These are phyloP conservation scores for Alternaria ventricosa DNA, from an alignment of 2,329 filamentous ascomycete species.

Conservation along the genomic window DNA sequence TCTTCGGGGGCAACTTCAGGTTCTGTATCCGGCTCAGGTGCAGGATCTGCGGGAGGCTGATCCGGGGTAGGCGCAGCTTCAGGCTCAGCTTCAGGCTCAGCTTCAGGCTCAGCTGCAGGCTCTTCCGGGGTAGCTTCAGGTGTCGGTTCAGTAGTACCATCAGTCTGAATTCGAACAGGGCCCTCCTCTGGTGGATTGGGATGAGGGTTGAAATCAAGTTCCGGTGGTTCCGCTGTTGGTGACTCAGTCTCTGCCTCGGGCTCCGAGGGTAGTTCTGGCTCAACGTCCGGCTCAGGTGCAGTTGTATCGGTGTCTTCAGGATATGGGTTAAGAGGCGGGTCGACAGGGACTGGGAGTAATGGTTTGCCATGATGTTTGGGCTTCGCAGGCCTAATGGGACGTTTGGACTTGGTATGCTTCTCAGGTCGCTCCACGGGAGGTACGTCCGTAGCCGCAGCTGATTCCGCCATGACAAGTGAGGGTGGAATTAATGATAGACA, in stretches of 20 bases:
- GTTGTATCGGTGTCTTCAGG: neutral
- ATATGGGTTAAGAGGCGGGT: neutral
- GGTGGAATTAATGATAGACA: neutral
- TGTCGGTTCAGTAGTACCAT: slow-evolving; percentile 5
- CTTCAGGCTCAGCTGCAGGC: slow-evolving; percentile 3
- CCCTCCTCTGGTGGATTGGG: neutral
- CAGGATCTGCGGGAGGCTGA: neutral
- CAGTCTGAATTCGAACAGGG: neutral
- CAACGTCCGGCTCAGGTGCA: neutral
- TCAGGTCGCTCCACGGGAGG: neutral
- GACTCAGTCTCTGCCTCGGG: neutral
- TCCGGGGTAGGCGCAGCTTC: neutral
- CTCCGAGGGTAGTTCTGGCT: neutral
- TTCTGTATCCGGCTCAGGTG: neutral
- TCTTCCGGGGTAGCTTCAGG: slow-evolving; percentile 6
- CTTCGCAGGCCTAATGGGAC: neutral
- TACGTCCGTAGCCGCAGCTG: neutral
- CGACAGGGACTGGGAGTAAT: neutral
- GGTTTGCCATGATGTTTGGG: neutral
- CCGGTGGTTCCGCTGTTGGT: neutral
- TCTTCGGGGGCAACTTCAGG: neutral
- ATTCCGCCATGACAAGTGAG: neutral
- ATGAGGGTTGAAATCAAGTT: neutral
- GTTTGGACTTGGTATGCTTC: neutral
- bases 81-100: neutral